A percentile compares a stretch with the other conserved stretches of the same genome.
These are phyloP conservation scores for Eragrostis curvula DNA, from an alignment of 176 grass and related monocot genomes.

Conservation along the genomic window DNA sequence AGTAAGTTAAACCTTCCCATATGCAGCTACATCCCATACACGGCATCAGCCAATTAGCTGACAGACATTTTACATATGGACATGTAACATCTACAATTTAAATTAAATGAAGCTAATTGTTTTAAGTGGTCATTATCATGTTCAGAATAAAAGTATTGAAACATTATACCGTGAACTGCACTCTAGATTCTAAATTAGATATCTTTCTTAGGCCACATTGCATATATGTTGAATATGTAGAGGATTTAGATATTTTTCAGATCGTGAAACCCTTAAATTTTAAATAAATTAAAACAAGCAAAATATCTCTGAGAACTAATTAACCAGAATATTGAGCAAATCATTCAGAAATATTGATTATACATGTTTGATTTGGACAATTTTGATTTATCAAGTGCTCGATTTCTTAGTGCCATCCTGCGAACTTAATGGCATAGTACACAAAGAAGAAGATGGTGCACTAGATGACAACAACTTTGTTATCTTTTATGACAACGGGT, in stretches of 20 bases:
- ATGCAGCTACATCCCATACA: not conserved
- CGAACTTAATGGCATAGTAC: slow-evolving; percentile 32
- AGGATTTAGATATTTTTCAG: not conserved
- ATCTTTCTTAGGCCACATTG: not conserved
- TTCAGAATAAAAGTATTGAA: not conserved
- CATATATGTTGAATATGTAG: not conserved
- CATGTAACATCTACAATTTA: not conserved
- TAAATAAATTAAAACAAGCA: no score
- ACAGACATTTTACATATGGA: not conserved
- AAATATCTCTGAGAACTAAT: not conserved
- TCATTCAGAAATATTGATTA: no score
- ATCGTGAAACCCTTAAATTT: no score
- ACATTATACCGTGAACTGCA: not conserved
- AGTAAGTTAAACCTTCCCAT: slow-evolving; percentile 34
- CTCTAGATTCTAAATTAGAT: not conserved
- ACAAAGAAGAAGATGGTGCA: slow-evolving; percentile 20
- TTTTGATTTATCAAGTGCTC: no score
- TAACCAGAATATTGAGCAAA: not conserved
- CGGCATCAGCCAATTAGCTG: not conserved
- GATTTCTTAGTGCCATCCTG: slow-evolving; percentile 43
- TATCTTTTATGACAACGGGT: slow-evolving; percentile 35
- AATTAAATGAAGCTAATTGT: not conserved
- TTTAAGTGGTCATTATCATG: not conserved
- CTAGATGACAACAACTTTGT: slow-evolving; percentile 20
- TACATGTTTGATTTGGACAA: no score